These are phyloP conservation scores for Hypoxylon rickii DNA, from an alignment of 495 filamentous ascomycete genomes.

Conservation along the genomic window DNA sequence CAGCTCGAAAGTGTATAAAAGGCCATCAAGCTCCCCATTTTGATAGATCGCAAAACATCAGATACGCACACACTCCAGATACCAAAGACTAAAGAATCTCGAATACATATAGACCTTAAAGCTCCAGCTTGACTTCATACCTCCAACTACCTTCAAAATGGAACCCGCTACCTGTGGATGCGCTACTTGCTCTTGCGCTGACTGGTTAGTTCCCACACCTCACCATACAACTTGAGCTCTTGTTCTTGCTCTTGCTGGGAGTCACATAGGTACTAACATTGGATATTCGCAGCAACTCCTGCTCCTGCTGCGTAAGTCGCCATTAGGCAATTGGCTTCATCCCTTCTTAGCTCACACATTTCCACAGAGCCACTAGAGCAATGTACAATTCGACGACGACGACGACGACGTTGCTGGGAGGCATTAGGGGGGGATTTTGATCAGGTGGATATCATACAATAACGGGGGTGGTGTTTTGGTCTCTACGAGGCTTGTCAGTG, in stretches of 20 bases:
- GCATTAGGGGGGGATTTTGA: neutral
- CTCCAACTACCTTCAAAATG: constrained; percentile 27
- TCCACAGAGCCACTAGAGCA: constrained; percentile 30
- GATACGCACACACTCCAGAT: constrained; percentile 9
- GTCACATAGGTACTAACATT: constrained; percentile 12
- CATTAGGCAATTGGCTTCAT: neutral
- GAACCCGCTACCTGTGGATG: constrained; percentile 35
- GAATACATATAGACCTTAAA: constrained; percentile 25
- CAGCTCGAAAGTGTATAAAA: constrained; percentile 28
- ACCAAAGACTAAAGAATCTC: neutral
- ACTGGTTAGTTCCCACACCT: constrained; percentile 25
- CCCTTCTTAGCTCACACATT: constrained; percentile 12
- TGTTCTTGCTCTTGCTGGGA: neutral
- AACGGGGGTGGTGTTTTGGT: constrained; percentile 11
- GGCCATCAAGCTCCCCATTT: constrained; percentile 37
- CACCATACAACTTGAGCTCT: neutral
- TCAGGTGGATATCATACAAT: constrained; percentile 3
- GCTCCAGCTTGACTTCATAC: constrained; percentile 12
- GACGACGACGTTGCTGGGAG: neutral
- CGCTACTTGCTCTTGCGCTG: constrained; percentile 36
- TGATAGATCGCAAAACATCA: constrained; percentile 20
- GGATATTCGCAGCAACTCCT: constrained; percentile 26
- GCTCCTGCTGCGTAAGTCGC: constrained; percentile 39
- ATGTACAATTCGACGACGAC: constrained; percentile 2
- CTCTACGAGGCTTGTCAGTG: constrained; percentile 17